These are phyloP conservation scores for Fusarium sp. DNA, from an alignment of 2,329 filamentous ascomycete species.

Conservation along the genomic window DNA sequence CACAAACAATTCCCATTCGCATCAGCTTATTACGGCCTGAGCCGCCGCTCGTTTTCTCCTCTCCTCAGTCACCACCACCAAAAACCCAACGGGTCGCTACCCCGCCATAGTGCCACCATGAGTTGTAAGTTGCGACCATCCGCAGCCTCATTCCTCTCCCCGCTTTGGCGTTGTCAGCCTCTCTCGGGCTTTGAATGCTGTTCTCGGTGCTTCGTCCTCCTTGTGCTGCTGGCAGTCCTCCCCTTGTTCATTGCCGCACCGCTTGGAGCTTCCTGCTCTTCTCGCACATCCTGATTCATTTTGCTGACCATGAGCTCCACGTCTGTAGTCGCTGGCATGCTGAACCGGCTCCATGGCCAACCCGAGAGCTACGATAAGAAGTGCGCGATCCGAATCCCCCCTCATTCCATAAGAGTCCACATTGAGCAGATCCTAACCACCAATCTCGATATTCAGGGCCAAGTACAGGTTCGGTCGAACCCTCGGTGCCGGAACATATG, in stretches of 20 bases:
- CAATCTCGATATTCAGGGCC: constrained; percentile 66
- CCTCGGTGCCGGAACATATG: constrained; percentile 96
- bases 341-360: constrained; percentile 96
- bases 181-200: background rate
- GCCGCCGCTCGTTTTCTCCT: constrained; percentile 22
- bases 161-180: constrained; percentile 35
- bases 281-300: constrained; percentile 7
- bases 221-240: constrained; percentile 1
- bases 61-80: constrained; percentile 13
- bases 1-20: background rate
- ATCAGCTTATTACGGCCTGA: constrained; percentile 17
- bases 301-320: constrained; percentile 44
- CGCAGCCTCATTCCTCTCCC: constrained; percentile 46
- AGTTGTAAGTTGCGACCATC: constrained; percentile 52
- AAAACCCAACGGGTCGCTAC: constrained; percentile 38
- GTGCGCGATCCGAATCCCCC: constrained; percentile 64
- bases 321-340: constrained; percentile 83
- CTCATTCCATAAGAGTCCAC: constrained; percentile 26
- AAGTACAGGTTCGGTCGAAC: constrained; percentile 95
- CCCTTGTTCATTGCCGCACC: background rate
- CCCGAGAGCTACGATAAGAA: constrained; percentile 99
- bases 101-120: constrained; percentile 51
- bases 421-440: constrained; percentile 46
- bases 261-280: background rate
- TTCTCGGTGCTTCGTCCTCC: background rate